These are phyloP conservation scores for Daldinia vernicosa DNA, from an alignment of 495 filamentous ascomycete genomes.

Conservation along the genomic window DNA sequence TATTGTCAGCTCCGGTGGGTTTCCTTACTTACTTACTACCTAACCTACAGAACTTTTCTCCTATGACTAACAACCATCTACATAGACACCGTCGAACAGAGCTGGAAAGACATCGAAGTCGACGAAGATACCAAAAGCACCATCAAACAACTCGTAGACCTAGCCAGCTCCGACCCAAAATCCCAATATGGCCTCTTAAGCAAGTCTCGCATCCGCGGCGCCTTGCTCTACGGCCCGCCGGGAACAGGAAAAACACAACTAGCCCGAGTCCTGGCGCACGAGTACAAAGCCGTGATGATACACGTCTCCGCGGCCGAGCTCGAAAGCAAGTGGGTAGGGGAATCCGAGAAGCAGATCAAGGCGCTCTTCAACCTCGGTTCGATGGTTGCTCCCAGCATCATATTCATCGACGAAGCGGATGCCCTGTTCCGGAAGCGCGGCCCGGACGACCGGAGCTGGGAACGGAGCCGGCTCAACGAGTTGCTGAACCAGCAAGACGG, in stretches of 20 bases:
- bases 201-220: constrained; percentile 43
- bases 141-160: constrained; percentile 7
- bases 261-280: constrained; percentile 18
- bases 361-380: constrained; percentile 29
- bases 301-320: constrained; percentile 21
- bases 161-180: constrained; percentile 8
- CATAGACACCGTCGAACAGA: constrained; percentile 2
- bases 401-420: constrained; percentile 46
- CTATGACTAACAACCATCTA: neutral
- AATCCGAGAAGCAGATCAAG: constrained; percentile 34
- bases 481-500: constrained; percentile 33
- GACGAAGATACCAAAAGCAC: constrained; percentile 7
- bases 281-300: constrained; percentile 25
- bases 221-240: constrained; percentile 33
- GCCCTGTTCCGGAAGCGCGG: constrained; percentile 25
- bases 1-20: neutral
- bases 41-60: neutral
- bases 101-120: constrained; percentile 15
- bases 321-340: constrained; percentile 18
- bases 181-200: constrained; percentile 22
- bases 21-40: neutral
- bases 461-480: constrained; percentile 27
- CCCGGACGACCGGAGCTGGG: constrained; percentile 1
- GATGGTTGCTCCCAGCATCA: constrained; percentile 30
- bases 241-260: constrained; percentile 37